Percentiles rank a stretch among this genome's conserved stretches.
These are phyloP conservation scores for Lentinula detonsa DNA, from an alignment of 768 basidiomycete genomes.

Conservation along the genomic window DNA sequence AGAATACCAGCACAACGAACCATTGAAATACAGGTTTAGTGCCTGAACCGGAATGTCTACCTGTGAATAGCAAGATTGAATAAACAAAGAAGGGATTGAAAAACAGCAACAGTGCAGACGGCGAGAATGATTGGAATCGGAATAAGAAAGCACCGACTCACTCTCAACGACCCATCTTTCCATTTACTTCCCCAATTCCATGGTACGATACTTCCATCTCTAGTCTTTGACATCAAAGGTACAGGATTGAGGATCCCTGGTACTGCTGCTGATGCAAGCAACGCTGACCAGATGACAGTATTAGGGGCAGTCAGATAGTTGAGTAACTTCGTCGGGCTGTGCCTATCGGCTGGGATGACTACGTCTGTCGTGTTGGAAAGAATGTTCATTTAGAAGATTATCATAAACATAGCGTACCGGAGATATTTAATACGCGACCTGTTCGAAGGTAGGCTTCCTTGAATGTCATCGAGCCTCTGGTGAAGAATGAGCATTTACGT, in stretches of 20 bases:
- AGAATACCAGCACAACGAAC: slow-evolving; percentile 23
- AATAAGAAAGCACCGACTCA: slow-evolving; percentile 1
- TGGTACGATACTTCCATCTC: slow-evolving; percentile 72
- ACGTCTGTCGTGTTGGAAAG: not conserved
- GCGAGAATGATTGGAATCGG: not conserved
- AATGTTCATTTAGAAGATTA: not conserved
- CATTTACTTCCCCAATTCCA: slow-evolving; percentile 96
- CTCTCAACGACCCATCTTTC: slow-evolving; percentile 83
- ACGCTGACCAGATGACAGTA: slow-evolving; percentile 74
- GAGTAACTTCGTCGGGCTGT: slow-evolving; percentile 92
- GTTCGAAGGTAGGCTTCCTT: slow-evolving; percentile 91
- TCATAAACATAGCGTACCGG: slow-evolving; percentile 19
- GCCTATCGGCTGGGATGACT: slow-evolving; percentile 84
- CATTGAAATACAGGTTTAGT: slow-evolving; percentile 85
- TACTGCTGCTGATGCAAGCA: slow-evolving; percentile 88
- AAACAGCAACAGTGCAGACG: slow-evolving; percentile 5
- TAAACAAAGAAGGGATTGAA: not conserved
- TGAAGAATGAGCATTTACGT: slow-evolving; percentile 80
- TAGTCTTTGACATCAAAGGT: slow-evolving; percentile 88
- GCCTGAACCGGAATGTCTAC: slow-evolving; percentile 95
- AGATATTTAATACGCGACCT: slow-evolving; percentile 89
- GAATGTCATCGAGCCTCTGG: slow-evolving; percentile 91
- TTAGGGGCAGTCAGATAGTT: slow-evolving; percentile 98
- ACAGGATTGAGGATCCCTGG: slow-evolving; percentile 95
- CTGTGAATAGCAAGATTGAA: slow-evolving; percentile 26